Evolutionary conservation across 176 grass and related monocot genomes (phyloP).

Genomic region (Cocos nucifera): DNA sequence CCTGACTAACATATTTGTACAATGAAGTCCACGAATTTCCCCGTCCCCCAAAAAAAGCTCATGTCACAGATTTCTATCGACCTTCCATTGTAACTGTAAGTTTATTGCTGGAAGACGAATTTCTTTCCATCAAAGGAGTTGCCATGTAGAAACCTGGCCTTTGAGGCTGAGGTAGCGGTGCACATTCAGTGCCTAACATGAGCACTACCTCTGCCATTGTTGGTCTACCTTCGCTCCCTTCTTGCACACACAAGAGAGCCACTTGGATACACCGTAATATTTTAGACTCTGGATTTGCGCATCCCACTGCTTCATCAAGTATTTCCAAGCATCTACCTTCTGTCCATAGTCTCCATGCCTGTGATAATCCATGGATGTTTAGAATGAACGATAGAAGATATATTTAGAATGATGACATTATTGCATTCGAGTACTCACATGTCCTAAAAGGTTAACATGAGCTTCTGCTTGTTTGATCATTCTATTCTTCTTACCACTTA

Average conservation of each 20-base stretch:
- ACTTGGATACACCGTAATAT: neutral
- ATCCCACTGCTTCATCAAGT: neutral
- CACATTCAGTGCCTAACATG: neutral
- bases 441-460: neutral
- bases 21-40: too few species aligned
- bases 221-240: neutral
- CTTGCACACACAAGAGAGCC: constrained; percentile 6
- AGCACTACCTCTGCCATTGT: neutral
- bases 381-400: too few species aligned
- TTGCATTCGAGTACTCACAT: neutral
- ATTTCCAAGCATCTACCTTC: neutral
- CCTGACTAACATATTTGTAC: too few species aligned
- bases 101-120: too few species aligned
- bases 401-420: neutral
- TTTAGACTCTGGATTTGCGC: neutral
- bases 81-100: too few species aligned
- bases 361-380: neutral
- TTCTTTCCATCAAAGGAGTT: too few species aligned
- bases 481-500: constrained; percentile 1
- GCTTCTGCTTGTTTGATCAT: neutral
- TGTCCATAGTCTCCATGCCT: neutral
- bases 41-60: too few species aligned
- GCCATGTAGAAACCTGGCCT: neutral
- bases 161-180: neutral
- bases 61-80: too few species aligned